Percentiles rank a stretch among this genome's conserved stretches.
Conservation (phyloP, 495 filamentous ascomycete species). For the Penicillium daleae region DNA sequence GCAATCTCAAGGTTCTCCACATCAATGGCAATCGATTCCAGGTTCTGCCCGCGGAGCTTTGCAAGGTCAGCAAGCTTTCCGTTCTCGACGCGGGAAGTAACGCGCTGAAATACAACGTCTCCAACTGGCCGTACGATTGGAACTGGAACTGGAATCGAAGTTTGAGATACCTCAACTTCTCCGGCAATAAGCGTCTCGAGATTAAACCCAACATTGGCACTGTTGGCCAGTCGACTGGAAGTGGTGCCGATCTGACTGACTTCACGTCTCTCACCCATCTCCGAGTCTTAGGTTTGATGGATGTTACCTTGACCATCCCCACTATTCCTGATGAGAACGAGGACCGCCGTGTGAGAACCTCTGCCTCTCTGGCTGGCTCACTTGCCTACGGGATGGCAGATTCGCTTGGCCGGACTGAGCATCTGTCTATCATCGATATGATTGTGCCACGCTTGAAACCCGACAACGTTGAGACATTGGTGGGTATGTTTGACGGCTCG, state of each 20-base stretch:
- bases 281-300: slow-evolving; percentile 91
- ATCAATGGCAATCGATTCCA: slow-evolving; percentile 99
- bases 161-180: slow-evolving; percentile 92
- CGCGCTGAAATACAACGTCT: slow-evolving; percentile 97
- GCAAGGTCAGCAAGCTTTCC: slow-evolving; percentile 86
- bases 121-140: slow-evolving; percentile 99
- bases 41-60: slow-evolving; percentile 91
- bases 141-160: slow-evolving; percentile 99
- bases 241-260: slow-evolving; percentile 80
- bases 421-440: slow-evolving; percentile 96
- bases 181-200: slow-evolving; percentile 94
- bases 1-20: slow-evolving; percentile 83
- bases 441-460: slow-evolving; percentile 91
- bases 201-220: slow-evolving; percentile 81
- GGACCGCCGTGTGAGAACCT: slow-evolving; percentile 92
- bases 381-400: slow-evolving; percentile 98
- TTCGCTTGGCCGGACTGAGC: slow-evolving; percentile 88
- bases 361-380: slow-evolving; percentile 84
- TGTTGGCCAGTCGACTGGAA: slow-evolving; percentile 47
- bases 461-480: slow-evolving; percentile 84
- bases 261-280: slow-evolving; percentile 87
- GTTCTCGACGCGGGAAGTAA: slow-evolving; percentile 96
- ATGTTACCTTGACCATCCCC: slow-evolving; percentile 91
- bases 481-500: slow-evolving; percentile 96
- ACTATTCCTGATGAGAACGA: slow-evolving; percentile 94